A percentile compares a stretch with the other conserved stretches of the same genome.
Conservation (phyloP, 2,329 filamentous ascomycete genomes). For the Leptosphaerulina australis region DNA sequence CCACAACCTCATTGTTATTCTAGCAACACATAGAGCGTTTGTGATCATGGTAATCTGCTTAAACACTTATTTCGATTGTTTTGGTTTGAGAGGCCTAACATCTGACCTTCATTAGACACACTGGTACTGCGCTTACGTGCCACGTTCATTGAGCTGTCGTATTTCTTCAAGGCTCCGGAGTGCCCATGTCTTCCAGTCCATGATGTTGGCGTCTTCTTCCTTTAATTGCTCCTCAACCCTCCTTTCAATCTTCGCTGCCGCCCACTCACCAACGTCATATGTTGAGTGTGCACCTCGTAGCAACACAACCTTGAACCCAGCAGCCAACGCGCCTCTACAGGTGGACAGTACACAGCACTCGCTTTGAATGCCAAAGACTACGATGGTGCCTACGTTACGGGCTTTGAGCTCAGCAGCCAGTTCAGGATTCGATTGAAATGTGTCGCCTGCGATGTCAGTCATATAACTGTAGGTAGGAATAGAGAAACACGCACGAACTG, state of each 20-base stretch:
- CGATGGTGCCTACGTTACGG: slow-evolving; percentile 3
- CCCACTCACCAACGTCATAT: slow-evolving; percentile 5
- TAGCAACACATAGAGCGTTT: too few species aligned
- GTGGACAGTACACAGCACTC: slow-evolving; percentile 23
- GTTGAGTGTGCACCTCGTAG: slow-evolving; percentile 16
- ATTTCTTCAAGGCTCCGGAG: background rate
- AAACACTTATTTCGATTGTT: too few species aligned
- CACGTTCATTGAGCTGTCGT: too few species aligned
- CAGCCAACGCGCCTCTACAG: slow-evolving; percentile 11
- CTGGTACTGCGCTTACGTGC: too few species aligned
- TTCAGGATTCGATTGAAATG: slow-evolving; percentile 12
- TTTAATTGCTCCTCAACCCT: slow-evolving; percentile 8
- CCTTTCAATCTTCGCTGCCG: slow-evolving; percentile 8
- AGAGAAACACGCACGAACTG: slow-evolving; percentile 10
- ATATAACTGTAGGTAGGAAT: background rate
- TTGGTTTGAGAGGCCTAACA: too few species aligned
- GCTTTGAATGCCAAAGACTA: slow-evolving; percentile 22
- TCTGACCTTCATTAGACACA: too few species aligned
- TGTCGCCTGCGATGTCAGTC: slow-evolving; percentile 9
- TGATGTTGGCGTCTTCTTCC: background rate
- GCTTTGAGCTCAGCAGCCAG: slow-evolving; percentile 7
- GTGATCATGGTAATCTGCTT: too few species aligned
- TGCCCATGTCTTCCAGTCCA: slow-evolving; percentile 4
- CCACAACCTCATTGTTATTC: too few species aligned
- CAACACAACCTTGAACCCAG: slow-evolving; percentile 16